A percentile compares a stretch with the other conserved stretches of the same genome.
Conservation (phyloP, 495 filamentous ascomycete species). For the Amorphotheca resinae region DNA sequence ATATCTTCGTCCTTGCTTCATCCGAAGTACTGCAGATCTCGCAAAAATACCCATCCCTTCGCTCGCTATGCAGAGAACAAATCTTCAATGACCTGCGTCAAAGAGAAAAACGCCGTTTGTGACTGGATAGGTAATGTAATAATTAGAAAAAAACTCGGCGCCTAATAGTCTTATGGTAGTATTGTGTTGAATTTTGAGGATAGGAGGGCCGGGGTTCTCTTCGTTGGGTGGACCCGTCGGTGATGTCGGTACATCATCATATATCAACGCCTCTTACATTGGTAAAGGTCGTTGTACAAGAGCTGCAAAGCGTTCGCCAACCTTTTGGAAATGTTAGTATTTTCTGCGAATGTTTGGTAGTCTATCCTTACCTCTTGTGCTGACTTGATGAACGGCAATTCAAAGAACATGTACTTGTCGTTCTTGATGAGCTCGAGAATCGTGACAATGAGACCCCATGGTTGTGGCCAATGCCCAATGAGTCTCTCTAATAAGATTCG, state of each 20-base stretch:
- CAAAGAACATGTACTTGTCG: slow-evolving; percentile 77
- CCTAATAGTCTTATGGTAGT: slow-evolving; percentile 1
- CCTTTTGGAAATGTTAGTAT: slow-evolving; percentile 22
- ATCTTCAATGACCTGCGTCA: slow-evolving; percentile 14
- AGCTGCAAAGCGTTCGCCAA: slow-evolving; percentile 30
- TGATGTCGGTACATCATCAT: no score
- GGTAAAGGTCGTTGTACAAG: slow-evolving; percentile 23
- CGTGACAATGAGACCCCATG: slow-evolving; percentile 90
- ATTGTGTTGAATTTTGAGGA: neutral
- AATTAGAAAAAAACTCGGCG: slow-evolving; percentile 8
- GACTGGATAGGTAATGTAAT: slow-evolving; percentile 21
- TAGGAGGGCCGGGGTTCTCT: neutral
- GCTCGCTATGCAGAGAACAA: slow-evolving; percentile 24
- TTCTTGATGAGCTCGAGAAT: slow-evolving; percentile 87
- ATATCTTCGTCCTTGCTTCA: slow-evolving; percentile 3
- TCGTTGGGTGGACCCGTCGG: neutral
- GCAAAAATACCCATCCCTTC: slow-evolving; percentile 18
- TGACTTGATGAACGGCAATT: slow-evolving; percentile 80
- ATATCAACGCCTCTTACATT: neutral
- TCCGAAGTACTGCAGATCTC: slow-evolving; percentile 14
- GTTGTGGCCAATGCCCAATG: slow-evolving; percentile 83
- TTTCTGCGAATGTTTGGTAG: slow-evolving; percentile 10
- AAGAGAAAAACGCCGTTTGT: slow-evolving; percentile 19
- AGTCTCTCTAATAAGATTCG: slow-evolving; percentile 78
- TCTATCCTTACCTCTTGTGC: slow-evolving; percentile 55